Evolutionary conservation across 345 rosid genomes (phyloP).

Genomic region (Orychophragmus violaceus): DNA sequence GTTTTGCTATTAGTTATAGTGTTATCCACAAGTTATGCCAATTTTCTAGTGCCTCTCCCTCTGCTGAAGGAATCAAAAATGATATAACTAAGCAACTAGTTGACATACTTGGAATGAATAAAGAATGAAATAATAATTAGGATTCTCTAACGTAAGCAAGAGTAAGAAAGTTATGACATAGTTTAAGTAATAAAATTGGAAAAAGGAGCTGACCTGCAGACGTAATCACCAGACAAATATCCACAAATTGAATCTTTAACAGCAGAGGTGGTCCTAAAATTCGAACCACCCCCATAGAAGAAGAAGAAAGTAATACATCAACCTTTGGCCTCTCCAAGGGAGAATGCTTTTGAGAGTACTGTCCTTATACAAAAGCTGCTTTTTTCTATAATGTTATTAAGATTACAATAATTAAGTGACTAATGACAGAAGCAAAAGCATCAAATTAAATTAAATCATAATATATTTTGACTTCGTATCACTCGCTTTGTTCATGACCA

Average conservation of each 20-base stretch:
- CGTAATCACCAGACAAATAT: slow-evolving; percentile 30
- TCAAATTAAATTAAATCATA: slow-evolving; percentile 10
- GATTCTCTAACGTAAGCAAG: slow-evolving; percentile 32
- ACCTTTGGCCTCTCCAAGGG: slow-evolving; percentile 33
- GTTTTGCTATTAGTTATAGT: not conserved
- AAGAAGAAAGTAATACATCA: slow-evolving; percentile 30
- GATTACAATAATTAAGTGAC: slow-evolving; percentile 27
- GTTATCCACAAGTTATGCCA: not conserved
- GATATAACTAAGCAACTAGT: slow-evolving; percentile 18
- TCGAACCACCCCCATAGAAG: slow-evolving; percentile 21
- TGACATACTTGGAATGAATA: slow-evolving; percentile 22
- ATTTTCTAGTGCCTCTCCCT: not conserved
- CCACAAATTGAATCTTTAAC: slow-evolving; percentile 23
- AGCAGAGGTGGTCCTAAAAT: slow-evolving; percentile 27
- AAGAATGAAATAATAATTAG: slow-evolving; percentile 22
- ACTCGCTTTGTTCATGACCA: slow-evolving; percentile 24
- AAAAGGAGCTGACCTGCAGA: slow-evolving; percentile 29
- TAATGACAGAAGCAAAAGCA: slow-evolving; percentile 33
- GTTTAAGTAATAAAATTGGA: slow-evolving; percentile 17
- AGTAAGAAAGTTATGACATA: slow-evolving; percentile 25
- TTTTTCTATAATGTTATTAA: slow-evolving; percentile 10
- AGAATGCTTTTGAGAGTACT: slow-evolving; percentile 24
- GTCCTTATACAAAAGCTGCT: slow-evolving; percentile 27
- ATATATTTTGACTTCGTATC: slow-evolving; percentile 30
- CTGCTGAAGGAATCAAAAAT: slow-evolving; percentile 19